These are phyloP conservation scores for Mycena venus DNA, from an alignment of 768 basidiomycete species.

Conservation along the genomic window DNA sequence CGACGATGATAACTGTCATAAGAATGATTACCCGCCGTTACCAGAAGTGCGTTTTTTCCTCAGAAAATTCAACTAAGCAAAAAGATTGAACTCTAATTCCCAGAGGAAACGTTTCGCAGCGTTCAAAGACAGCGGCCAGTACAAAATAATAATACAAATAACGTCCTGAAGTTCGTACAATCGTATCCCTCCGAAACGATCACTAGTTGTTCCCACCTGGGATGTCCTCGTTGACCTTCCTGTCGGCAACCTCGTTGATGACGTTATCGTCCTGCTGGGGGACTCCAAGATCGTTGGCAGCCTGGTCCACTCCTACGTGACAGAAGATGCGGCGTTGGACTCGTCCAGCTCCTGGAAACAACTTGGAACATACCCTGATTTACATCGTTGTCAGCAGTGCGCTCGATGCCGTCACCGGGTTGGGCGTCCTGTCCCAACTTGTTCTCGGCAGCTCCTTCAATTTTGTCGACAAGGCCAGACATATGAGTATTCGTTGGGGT, in stretches of 20 bases:
- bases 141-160: slow-evolving; percentile 3
- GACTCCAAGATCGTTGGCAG: slow-evolving; percentile 17
- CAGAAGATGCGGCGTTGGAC: not conserved
- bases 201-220: slow-evolving; percentile 18
- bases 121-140: slow-evolving; percentile 2
- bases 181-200: slow-evolving; percentile 3
- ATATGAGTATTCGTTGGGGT: slow-evolving; percentile 5
- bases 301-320: slow-evolving; percentile 15
- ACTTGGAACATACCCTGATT: slow-evolving; percentile 10
- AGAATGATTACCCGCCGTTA: no score
- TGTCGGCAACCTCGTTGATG: slow-evolving; percentile 23
- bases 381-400: slow-evolving; percentile 19
- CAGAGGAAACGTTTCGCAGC: not conserved
- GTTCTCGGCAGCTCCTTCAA: slow-evolving; percentile 21
- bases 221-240: slow-evolving; percentile 22
- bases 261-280: slow-evolving; percentile 15
- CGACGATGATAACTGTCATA: no score
- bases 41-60: not conserved
- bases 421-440: slow-evolving; percentile 20
- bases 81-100: slow-evolving; percentile 5
- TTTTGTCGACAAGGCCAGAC: slow-evolving; percentile 12
- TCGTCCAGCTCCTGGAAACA: slow-evolving; percentile 1
- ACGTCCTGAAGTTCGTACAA: not conserved
- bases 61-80: not conserved
- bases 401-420: slow-evolving; percentile 20